phyloP scores from a whole-genome alignment of 345 rosid genomes.

The Cardamine resedifolia region DNA sequence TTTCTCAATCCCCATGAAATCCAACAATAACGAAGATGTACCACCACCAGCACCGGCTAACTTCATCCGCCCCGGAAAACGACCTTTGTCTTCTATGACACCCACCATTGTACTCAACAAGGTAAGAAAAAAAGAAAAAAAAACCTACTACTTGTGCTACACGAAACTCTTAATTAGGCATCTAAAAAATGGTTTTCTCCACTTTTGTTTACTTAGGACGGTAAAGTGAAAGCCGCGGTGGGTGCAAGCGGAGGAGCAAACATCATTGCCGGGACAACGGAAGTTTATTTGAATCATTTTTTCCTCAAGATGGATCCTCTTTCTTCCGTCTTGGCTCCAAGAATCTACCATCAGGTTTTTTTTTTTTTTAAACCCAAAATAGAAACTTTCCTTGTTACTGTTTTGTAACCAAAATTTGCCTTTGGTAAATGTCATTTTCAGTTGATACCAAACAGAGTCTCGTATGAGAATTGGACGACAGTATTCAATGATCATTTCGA shows the following conservation, averaged over 20 bases:
- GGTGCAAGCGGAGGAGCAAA: constrained; percentile 70
- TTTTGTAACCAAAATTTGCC: background rate
- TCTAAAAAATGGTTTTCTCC: background rate
- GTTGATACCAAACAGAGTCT: constrained; percentile 49
- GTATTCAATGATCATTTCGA: constrained; percentile 48
- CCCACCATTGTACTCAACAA: constrained; percentile 60
- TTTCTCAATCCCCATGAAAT: constrained; percentile 48
- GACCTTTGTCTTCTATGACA: constrained; percentile 70
- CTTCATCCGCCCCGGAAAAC: constrained; percentile 55
- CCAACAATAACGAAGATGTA: background rate
- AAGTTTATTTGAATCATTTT: constrained; percentile 59
- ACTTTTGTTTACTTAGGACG: constrained; percentile 39
- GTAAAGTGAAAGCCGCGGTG: constrained; percentile 46
- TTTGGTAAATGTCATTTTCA: constrained; percentile 24
- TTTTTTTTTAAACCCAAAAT: background rate
- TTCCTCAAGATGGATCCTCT: constrained; percentile 56
- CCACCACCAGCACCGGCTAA: constrained; percentile 57
- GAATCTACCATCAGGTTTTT: constrained; percentile 59
- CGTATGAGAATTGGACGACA: constrained; percentile 62
- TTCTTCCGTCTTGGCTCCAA: constrained; percentile 57
- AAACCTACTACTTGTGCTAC: background rate
- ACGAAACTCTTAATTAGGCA: constrained; percentile 1
- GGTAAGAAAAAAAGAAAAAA: constrained; percentile 29
- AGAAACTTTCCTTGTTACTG: background rate
- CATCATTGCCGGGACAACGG: constrained; percentile 56